phyloP scores from a whole-genome alignment of 768 basidiomycete species.

The Rickenella mellea region DNA sequence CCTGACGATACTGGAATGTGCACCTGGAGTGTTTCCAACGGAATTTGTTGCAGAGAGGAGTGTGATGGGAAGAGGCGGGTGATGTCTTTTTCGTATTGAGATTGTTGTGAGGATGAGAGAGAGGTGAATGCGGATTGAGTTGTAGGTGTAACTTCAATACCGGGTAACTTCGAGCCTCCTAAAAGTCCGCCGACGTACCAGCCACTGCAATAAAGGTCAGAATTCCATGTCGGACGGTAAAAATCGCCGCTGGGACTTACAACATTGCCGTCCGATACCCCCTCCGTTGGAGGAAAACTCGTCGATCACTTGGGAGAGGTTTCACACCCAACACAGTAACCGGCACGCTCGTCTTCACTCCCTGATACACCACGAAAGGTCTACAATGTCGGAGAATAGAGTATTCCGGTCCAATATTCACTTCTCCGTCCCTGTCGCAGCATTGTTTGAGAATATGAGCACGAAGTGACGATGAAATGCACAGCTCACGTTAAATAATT shows the following conservation, averaged over 20 bases:
- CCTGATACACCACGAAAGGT: constrained; percentile 9
- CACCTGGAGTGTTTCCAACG: constrained; percentile 6
- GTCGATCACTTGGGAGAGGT: constrained; percentile 5
- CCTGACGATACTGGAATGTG: constrained; percentile 10
- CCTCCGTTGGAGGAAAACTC: constrained; percentile 9
- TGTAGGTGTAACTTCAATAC: constrained; percentile 8
- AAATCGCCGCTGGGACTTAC: not conserved
- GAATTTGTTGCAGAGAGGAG: not conserved
- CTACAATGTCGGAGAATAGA: constrained; percentile 7
- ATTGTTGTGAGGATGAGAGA: constrained; percentile 1
- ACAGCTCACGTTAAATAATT: too few species aligned
- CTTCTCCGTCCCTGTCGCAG: constrained; percentile 9
- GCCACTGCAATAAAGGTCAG: constrained; percentile 3
- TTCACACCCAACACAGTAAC: constrained; percentile 6
- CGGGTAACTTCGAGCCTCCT: constrained; percentile 9
- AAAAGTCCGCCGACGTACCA: constrained; percentile 7
- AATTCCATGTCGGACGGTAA: not conserved
- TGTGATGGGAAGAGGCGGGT: constrained; percentile 1
- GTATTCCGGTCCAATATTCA: constrained; percentile 1
- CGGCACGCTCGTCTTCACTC: constrained; percentile 5
- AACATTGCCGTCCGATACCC: constrained; percentile 9
- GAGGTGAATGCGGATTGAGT: not conserved
- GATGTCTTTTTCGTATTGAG: constrained; percentile 3
- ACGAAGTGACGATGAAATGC: too few species aligned
- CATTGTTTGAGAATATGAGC: too few species aligned